These are phyloP conservation scores for Phytophthora citrophthora DNA, from an alignment of 352 stramenopile species.

Conservation along the genomic window DNA sequence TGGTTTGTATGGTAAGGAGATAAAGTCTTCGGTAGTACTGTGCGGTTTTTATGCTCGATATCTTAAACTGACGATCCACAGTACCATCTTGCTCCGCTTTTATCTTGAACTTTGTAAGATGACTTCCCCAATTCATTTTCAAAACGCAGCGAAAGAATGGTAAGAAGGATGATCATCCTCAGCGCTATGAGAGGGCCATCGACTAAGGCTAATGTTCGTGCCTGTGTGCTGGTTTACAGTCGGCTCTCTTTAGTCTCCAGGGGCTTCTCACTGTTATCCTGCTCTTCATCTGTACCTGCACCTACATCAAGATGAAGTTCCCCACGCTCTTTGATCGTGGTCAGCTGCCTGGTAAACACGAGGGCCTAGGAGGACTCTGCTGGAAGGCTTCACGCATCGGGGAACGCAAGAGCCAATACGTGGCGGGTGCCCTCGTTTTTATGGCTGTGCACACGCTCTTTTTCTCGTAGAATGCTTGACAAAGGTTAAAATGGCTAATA, in stretches of 20 bases:
- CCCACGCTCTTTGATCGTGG: slow-evolving; percentile 94
- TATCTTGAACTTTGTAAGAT: slow-evolving; percentile 10
- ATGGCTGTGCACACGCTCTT: slow-evolving; percentile 95
- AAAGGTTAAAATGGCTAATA: too few relatives aligned
- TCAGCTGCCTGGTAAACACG: slow-evolving; percentile 84
- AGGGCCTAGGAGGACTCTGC: slow-evolving; percentile 89
- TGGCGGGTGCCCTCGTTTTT: slow-evolving; percentile 77
- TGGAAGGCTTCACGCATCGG: slow-evolving; percentile 94
- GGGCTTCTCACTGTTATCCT: slow-evolving; percentile 96
- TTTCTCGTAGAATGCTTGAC: slow-evolving; percentile 53
- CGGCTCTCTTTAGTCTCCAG: slow-evolving; percentile 97
- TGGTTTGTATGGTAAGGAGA: slow-evolving; percentile 13
- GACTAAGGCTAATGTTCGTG: slow-evolving; percentile 8
- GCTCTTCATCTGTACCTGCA: slow-evolving; percentile 98
- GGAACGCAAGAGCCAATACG: slow-evolving; percentile 92
- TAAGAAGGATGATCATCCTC: slow-evolving; percentile 12
- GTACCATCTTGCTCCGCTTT: not conserved
- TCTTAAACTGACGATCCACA: not conserved
- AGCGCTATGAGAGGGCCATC: not conserved
- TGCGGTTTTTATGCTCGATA: slow-evolving; percentile 21
- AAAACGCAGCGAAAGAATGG: slow-evolving; percentile 11
- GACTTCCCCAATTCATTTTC: not conserved
- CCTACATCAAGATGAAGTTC: slow-evolving; percentile 96
- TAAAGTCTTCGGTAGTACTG: not conserved
- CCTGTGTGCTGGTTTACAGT: slow-evolving; percentile 57